Conservation (phyloP, 345 rosid genomes). For the Euphorbia pulcherrima region DNA sequence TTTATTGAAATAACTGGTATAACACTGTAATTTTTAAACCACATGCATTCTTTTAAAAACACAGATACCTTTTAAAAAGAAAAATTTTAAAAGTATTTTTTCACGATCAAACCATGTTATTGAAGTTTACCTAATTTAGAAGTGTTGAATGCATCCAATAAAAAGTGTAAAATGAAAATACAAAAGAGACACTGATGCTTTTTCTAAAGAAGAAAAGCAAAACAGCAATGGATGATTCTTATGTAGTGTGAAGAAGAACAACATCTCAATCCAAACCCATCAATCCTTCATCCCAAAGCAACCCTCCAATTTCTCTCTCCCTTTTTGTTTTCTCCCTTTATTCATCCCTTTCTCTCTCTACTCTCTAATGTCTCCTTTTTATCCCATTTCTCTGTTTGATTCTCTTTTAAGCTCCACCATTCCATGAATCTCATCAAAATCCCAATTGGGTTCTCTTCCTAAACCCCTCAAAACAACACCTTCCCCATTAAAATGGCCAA, state of each 20-base stretch:
- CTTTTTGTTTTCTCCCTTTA: slow-evolving; percentile 10
- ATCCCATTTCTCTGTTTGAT: slow-evolving; percentile 17
- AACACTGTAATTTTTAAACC: too few relatives aligned
- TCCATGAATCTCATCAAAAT: slow-evolving; percentile 18
- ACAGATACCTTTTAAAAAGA: too few relatives aligned
- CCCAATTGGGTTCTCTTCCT: slow-evolving; percentile 24
- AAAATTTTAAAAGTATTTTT: too few relatives aligned
- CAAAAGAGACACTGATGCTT: too few relatives aligned
- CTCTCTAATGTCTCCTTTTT: slow-evolving; percentile 10
- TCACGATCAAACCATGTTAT: too few relatives aligned
- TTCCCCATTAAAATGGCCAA: slow-evolving; percentile 38
- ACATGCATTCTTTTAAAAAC: too few relatives aligned
- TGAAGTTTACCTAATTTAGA: too few relatives aligned
- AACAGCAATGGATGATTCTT: slow-evolving; percentile 21
- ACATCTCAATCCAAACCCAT: slow-evolving; percentile 5
- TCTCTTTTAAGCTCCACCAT: slow-evolving; percentile 25
- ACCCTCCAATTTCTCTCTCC: slow-evolving; percentile 13
- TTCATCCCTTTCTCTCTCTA: slow-evolving; percentile 8
- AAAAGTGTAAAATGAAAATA: too few relatives aligned
- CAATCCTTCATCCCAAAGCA: slow-evolving; percentile 59
- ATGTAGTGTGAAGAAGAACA: slow-evolving; percentile 3
- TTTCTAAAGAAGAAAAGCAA: slow-evolving; percentile 10
- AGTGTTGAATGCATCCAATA: too few relatives aligned
- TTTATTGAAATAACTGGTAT: too few relatives aligned
- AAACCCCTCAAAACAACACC: slow-evolving; percentile 17